Evolutionary conservation across 2,329 filamentous ascomycete genomes (phyloP), one percentile per base, ranked within the genome.

Genomic region (Xylaria sp.): DNA sequence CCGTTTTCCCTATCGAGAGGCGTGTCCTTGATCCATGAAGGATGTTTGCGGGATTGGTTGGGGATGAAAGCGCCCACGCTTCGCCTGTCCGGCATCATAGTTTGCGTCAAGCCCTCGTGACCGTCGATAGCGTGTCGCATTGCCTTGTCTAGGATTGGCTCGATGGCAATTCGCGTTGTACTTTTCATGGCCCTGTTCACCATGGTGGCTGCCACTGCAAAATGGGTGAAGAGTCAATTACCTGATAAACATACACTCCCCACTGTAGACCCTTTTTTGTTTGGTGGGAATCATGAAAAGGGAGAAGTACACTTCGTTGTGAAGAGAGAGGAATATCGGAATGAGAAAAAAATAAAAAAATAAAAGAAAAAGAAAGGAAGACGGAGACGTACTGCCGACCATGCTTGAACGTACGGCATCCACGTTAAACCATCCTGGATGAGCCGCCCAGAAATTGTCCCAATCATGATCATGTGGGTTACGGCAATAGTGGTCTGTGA

Each of bases 321-420:
- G n/a, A 9, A 13, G 21, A 47, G 2, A 21, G 23, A 8, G 9
- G n/a, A 5, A 21, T 6, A 47, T 23, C 1, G 21, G 21, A 48
- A 23, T 23, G 21, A 23, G 21, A 44, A 21, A 48, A 23, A 23
- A 12, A 13, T 21, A 48, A 48, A 13, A 21, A 1, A 23, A 48
- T 37, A 37, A 12, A 23, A 47, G 21, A 32, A 5, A n/a, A n/a
- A n/a, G n/a, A n/a, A n/a, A n/a, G n/a, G n/a, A n/a, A n/a, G n/a
- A n/a, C n/a, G n/a, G n/a, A n/a, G n/a, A 66, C 67, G 1, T 69
- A 67, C 64, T 40, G 0, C 72, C 73, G 9, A 73, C 71, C 73
- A 75, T 74, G 21, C 72, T 66, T 2, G 60, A n/a, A 2, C 74
- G 71, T 44, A 74, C 70, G 3, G 61, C 40, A n/a, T 75, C 74